These are phyloP conservation scores for Nymphaea colorata DNA, from an alignment of 164 flowering plant genomes.

Conservation along the genomic window DNA sequence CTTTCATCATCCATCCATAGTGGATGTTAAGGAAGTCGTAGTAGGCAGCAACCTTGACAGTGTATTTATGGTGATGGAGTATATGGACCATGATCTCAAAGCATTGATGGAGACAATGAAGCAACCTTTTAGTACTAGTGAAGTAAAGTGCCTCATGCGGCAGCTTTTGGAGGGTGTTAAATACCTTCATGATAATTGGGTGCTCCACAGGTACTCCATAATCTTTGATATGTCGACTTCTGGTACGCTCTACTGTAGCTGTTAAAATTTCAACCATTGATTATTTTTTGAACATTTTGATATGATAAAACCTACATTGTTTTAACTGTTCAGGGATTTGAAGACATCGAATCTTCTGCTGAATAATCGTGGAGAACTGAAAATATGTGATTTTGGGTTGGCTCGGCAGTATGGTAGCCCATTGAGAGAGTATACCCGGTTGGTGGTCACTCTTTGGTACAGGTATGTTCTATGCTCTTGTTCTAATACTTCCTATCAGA, in stretches of 20 bases:
- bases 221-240: not conserved
- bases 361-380: slow-evolving; percentile 92
- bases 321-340: slow-evolving; percentile 37
- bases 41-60: slow-evolving; percentile 82
- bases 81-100: slow-evolving; percentile 99
- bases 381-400: slow-evolving; percentile 96
- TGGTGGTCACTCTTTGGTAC: slow-evolving; percentile 99
- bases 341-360: slow-evolving; percentile 90
- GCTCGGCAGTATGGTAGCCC: slow-evolving; percentile 99
- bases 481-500: not conserved
- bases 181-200: slow-evolving; percentile 99
- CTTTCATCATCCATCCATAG: slow-evolving; percentile 83
- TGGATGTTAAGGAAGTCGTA: slow-evolving; percentile 97
- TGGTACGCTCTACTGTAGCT: not conserved
- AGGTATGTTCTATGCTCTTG: slow-evolving; percentile 41
- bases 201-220: slow-evolving; percentile 45
- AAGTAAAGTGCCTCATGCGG: slow-evolving; percentile 90
- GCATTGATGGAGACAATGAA: slow-evolving; percentile 81
- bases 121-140: slow-evolving; percentile 87
- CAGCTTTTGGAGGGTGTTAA: slow-evolving; percentile 82
- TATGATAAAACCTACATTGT: not conserved
- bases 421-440: slow-evolving; percentile 84
- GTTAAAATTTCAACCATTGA: too few relatives aligned
- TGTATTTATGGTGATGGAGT: slow-evolving; percentile 97
- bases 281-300: not conserved